phyloP scores from a whole-genome alignment of 2,329 filamentous ascomycete genomes.

The Xylaria sp. region DNA sequence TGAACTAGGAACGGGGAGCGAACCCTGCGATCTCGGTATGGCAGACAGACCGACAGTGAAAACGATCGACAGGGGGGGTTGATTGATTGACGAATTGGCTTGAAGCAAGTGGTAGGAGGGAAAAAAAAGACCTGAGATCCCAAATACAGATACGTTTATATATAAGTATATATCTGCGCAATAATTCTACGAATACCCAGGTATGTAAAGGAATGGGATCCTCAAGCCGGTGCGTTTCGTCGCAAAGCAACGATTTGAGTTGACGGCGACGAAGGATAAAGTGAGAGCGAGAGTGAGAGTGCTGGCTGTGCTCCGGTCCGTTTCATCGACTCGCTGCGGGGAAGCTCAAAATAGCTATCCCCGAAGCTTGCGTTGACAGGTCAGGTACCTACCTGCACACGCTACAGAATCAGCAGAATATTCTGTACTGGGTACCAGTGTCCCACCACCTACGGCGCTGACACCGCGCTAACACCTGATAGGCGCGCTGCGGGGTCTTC shows the following conservation, averaged over 20 bases:
- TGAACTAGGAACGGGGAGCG: constrained; percentile 6
- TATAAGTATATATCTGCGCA: constrained; percentile 4
- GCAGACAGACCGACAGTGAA: neutral
- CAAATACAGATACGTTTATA: neutral
- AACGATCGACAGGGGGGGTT: constrained; percentile 35
- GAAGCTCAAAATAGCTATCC: constrained; percentile 38
- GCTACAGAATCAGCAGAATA: neutral
- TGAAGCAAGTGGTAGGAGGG: neutral
- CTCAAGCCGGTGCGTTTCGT: constrained; percentile 1
- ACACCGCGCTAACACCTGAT: neutral
- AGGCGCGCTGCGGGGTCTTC: neutral
- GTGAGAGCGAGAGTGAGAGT: neutral
- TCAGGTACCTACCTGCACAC: neutral
- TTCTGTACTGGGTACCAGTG: neutral
- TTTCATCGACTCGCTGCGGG: constrained; percentile 29
- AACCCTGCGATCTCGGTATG: constrained; percentile 24
- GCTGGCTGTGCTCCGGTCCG: neutral
- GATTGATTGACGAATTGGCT: neutral
- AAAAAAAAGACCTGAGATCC: neutral
- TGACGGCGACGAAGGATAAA: constrained; percentile 6
- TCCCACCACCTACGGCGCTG: neutral
- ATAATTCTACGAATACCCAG: neutral
- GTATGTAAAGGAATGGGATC: neutral
- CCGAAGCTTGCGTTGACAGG: constrained; percentile 27
- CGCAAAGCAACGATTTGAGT: constrained; percentile 12